Evolutionary conservation across 108 stramenopile species (phyloP).

Genomic region (Heterococcus sp.): DNA sequence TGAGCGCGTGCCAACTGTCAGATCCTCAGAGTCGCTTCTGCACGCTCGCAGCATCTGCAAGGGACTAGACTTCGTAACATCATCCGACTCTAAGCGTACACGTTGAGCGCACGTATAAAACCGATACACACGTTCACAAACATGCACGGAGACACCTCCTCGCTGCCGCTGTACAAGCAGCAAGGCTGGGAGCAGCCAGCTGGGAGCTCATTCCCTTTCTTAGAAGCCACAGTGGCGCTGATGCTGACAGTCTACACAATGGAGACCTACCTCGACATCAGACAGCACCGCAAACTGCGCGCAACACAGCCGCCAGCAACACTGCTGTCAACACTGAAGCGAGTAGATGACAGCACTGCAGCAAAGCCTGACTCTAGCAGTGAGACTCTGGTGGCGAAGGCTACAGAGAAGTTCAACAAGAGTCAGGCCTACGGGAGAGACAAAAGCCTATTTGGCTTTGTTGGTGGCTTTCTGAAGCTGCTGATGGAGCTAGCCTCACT

Average conservation of each 20-base stretch:
- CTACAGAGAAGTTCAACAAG: constrained; percentile 36
- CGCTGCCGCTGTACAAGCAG: constrained; percentile 1
- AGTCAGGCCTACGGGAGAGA: constrained; percentile 40
- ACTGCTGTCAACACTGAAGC: constrained; percentile 5
- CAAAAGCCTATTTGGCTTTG: constrained; percentile 42
- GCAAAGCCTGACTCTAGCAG: not conserved
- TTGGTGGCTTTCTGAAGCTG: constrained; percentile 34
- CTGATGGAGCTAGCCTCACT: constrained; percentile 15
- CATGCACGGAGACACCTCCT: too few species aligned
- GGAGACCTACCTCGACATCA: constrained; percentile 51
- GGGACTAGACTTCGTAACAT: too few species aligned
- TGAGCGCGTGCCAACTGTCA: too few species aligned
- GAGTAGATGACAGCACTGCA: constrained; percentile 7
- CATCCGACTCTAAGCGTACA: too few species aligned
- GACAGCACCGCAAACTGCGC: constrained; percentile 37
- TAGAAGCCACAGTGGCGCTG: constrained; percentile 21
- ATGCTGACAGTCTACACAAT: constrained; percentile 34
- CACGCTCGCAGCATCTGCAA: too few species aligned
- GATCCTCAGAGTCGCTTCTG: too few species aligned
- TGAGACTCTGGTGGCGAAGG: constrained; percentile 1
- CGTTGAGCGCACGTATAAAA: too few species aligned
- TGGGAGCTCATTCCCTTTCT: constrained; percentile 1
- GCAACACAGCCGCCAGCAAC: constrained; percentile 6
- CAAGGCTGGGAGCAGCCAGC: not conserved
- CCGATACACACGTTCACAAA: too few species aligned